phyloP scores from a whole-genome alignment of 257 asterid species.

The Hygrophila difformis region DNA sequence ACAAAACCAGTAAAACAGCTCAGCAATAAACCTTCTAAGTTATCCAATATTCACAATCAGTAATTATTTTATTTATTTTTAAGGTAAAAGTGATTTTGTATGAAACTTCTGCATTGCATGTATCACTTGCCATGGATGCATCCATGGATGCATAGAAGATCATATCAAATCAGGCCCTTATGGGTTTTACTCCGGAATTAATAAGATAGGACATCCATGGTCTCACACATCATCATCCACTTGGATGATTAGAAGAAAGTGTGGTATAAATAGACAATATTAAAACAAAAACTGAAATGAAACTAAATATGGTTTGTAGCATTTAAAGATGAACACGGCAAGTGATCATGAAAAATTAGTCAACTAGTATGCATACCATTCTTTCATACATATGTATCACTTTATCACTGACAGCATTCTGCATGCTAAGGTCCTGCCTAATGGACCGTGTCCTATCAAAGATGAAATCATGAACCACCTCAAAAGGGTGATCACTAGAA shows the following conservation, averaged over 20 bases:
- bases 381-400: constrained; percentile 79
- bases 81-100: no score
- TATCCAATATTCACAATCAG: no score
- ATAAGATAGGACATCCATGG: background rate
- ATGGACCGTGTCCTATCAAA: constrained; percentile 90
- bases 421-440: constrained; percentile 95
- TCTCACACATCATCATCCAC: background rate
- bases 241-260: background rate
- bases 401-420: constrained; percentile 44
- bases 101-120: no score
- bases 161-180: no score
- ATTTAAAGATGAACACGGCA: background rate
- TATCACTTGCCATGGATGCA: no score
- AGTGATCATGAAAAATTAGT: constrained; percentile 2
- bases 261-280: background rate
- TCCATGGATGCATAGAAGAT: no score
- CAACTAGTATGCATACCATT: constrained; percentile 53
- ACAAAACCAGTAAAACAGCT: no score
- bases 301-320: background rate
- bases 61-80: no score
- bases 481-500: constrained; percentile 56
- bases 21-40: no score
- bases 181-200: no score
- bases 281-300: background rate
- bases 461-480: constrained; percentile 81